phyloP scores from a whole-genome alignment of 1,284 basidiomycete genomes.

The Leccinum pseudoinsigne region DNA sequence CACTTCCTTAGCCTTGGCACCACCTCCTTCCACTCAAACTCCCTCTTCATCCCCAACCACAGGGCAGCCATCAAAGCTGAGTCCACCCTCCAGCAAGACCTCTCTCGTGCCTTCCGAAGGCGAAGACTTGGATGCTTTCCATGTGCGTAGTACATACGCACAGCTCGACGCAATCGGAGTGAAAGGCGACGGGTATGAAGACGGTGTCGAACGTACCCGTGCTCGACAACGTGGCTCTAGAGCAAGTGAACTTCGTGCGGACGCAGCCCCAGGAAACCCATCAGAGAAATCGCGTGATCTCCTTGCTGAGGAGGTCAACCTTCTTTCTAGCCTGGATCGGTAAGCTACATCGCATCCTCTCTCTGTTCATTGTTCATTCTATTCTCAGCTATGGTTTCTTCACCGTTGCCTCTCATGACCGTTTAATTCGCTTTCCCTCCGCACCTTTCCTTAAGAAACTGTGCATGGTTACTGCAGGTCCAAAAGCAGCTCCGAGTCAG shows the following conservation, averaged over 20 bases:
- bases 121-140: slow-evolving; percentile 84
- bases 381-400: slow-evolving; percentile 83
- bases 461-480: slow-evolving; percentile 45
- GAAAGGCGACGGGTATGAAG: slow-evolving; percentile 88
- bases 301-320: slow-evolving; percentile 60
- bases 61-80: slow-evolving; percentile 38
- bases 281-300: slow-evolving; percentile 61
- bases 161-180: slow-evolving; percentile 83
- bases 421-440: slow-evolving; percentile 67
- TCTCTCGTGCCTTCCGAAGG: slow-evolving; percentile 68
- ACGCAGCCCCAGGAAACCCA: slow-evolving; percentile 53
- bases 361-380: slow-evolving; percentile 19
- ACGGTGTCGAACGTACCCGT: slow-evolving; percentile 90
- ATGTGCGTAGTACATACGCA: slow-evolving; percentile 88
- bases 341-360: slow-evolving; percentile 40
- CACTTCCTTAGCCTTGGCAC: slow-evolving; percentile 20
- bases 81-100: slow-evolving; percentile 48
- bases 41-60: slow-evolving; percentile 37
- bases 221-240: slow-evolving; percentile 70
- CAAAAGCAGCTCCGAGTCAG: slow-evolving; percentile 40
- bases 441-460: slow-evolving; percentile 65
- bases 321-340: slow-evolving; percentile 80
- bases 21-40: slow-evolving; percentile 28
- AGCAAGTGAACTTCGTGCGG: slow-evolving; percentile 56
- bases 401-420: slow-evolving; percentile 71